phyloP scores from a whole-genome alignment of 2,329 filamentous ascomycete species.

The Cercospora nicotianae region DNA sequence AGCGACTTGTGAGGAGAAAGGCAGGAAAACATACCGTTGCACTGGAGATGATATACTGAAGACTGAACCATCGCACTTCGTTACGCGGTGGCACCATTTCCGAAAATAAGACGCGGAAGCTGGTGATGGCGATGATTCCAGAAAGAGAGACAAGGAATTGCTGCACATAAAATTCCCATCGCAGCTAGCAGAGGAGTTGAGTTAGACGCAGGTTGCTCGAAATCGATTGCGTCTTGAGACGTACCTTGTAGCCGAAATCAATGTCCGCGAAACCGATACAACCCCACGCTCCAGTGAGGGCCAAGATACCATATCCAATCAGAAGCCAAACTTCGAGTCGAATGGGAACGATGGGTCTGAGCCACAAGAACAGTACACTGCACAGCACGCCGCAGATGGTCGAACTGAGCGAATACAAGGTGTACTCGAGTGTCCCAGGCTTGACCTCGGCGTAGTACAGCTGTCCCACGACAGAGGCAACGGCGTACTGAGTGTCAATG shows the following conservation, averaged over 20 bases:
- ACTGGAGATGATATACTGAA: slow-evolving; percentile 17
- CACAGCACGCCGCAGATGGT: slow-evolving; percentile 13
- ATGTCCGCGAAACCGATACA: slow-evolving; percentile 13
- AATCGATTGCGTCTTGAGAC: background rate
- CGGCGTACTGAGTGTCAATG: slow-evolving; percentile 16
- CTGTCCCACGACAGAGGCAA: slow-evolving; percentile 15
- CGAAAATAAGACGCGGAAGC: slow-evolving; percentile 17
- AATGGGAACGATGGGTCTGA: slow-evolving; percentile 12
- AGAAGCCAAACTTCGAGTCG: slow-evolving; percentile 11
- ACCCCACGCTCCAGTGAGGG: slow-evolving; percentile 8
- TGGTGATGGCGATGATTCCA: slow-evolving; percentile 9
- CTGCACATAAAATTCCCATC: slow-evolving; percentile 18
- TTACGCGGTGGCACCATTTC: slow-evolving; percentile 19
- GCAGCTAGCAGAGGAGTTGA: background rate
- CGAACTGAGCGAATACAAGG: slow-evolving; percentile 14
- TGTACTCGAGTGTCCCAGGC: slow-evolving; percentile 14
- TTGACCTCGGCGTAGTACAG: slow-evolving; percentile 13
- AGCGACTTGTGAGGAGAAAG: background rate
- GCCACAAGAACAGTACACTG: slow-evolving; percentile 4
- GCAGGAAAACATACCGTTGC: slow-evolving; percentile 10
- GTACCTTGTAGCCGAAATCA: slow-evolving; percentile 14
- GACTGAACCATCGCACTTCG: slow-evolving; percentile 18
- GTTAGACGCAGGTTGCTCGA: background rate
- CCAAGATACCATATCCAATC: slow-evolving; percentile 6
- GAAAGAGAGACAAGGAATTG: slow-evolving; percentile 11